Evolutionary conservation across 2,329 filamentous ascomycete species (phyloP).

Genomic region (Ceratocystis diversiconidia): DNA sequence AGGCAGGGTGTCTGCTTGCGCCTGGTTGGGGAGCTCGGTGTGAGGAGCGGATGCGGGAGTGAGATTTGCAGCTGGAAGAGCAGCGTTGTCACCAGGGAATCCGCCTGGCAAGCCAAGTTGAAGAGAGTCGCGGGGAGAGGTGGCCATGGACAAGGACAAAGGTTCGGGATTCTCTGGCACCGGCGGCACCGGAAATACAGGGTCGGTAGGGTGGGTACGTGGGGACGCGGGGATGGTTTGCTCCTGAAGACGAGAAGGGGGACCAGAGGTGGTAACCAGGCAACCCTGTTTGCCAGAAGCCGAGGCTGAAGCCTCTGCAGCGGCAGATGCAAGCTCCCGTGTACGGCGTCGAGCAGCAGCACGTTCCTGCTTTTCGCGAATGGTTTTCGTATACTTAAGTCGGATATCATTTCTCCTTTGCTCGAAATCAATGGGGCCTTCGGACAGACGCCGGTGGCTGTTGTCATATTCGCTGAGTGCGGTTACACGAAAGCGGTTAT

Average conservation of each 20-base stretch:
- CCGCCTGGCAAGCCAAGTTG: constrained; percentile 40
- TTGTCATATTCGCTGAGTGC: constrained; percentile 13
- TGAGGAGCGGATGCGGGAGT: constrained; percentile 42
- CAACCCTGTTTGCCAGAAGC: constrained; percentile 16
- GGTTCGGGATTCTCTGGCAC: background rate
- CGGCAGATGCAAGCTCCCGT: constrained; percentile 32
- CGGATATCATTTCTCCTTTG: constrained; percentile 70
- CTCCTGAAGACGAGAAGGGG: background rate
- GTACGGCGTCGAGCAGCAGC: constrained; percentile 38
- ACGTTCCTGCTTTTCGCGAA: constrained; percentile 42
- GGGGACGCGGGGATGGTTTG: background rate
- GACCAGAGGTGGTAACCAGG: background rate
- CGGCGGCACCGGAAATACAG: background rate
- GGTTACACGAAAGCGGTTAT: constrained; percentile 30
- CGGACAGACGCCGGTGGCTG: constrained; percentile 38
- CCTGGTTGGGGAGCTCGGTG: constrained; percentile 55
- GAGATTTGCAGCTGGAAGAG: constrained; percentile 18
- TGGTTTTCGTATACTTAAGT: constrained; percentile 71
- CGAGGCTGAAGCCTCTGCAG: constrained; percentile 19
- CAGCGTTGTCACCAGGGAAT: constrained; percentile 33
- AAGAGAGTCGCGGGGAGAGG: constrained; percentile 15
- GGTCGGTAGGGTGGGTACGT: background rate
- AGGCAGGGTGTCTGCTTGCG: constrained; percentile 4
- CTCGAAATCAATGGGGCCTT: constrained; percentile 73
- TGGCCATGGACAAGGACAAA: background rate